Base-by-base conservation (phyloP, 2,329 filamentous ascomycete genomes). In the Colletotrichum sp. region DNA sequence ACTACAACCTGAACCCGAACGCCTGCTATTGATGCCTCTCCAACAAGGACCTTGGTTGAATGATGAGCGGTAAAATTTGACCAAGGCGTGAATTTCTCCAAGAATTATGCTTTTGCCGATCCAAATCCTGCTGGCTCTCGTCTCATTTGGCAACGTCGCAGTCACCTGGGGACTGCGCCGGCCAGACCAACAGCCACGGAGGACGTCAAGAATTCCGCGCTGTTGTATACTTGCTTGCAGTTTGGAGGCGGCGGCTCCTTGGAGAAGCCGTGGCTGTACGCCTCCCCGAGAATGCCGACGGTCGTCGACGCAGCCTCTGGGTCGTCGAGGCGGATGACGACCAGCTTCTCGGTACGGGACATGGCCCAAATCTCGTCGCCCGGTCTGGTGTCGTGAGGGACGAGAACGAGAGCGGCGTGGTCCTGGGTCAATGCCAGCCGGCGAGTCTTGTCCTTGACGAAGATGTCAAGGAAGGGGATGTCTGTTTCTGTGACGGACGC, bases 401-500 rank as follows among this genome's bases (percentile, higher is more conserved):
- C 77, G 12, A 78, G 64, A 7, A 72, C 76, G 8, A 78, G 73
- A 16, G 76, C 55, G 13, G 73, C 76, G 15, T 75, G 73, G 24
- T 78, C 70, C 21, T 70, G 74, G 10, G 73, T 78, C 43, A 78
- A 55, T 12, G 77, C 77, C 13, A 78, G 7, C 26, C 74, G 71
- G 8, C 74, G 60, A 18, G 48, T 64, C 24, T 71, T 64, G 16
- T 67, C 71, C 30, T 64, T 34, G 60, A 78, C 71, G 30, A 78
- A 78, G 13, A 55, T 72, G 10, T 78, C 73, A 34, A 78, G 73
- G 68, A 78, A 78, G 3, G 71, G 55, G 1, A 80, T 77, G 9
- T 82, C 80, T 67, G 78, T 79, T 61, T 81, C 80, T 30, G 82
- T 72, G 68, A 79, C 75, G 52, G 78, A 71, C 7, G 66, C 58